These are phyloP conservation scores for Dacryopinax primogenitus DNA, from an alignment of 768 basidiomycete species.

Conservation along the genomic window DNA sequence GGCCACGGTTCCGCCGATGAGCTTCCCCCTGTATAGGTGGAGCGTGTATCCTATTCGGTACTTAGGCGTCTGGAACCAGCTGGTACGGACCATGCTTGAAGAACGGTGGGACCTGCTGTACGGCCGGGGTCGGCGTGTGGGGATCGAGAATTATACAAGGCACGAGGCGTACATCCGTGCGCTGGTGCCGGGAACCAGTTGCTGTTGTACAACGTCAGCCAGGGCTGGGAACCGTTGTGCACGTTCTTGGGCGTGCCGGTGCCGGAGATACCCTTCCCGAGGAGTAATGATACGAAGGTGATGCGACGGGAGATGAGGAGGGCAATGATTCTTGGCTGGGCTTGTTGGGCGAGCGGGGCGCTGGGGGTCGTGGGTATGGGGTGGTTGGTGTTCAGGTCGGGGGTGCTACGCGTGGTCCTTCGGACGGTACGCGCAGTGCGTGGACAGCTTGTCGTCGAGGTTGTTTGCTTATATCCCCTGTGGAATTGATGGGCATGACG, in stretches of 20 bases:
- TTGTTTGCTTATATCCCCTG: no score
- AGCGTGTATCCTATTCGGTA: background rate
- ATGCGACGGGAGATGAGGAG: background rate
- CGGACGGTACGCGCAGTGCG: no score
- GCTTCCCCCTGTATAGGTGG: background rate
- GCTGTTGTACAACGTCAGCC: constrained; percentile 9
- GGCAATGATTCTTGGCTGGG: background rate
- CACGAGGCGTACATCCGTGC: background rate
- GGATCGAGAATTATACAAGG: background rate
- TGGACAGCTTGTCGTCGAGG: no score
- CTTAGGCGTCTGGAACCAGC: background rate
- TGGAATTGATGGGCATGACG: no score
- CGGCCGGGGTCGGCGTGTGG: background rate
- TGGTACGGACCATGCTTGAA: background rate
- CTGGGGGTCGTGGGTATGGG: background rate
- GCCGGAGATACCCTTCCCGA: background rate
- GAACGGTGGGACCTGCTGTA: background rate
- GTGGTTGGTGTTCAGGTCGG: background rate
- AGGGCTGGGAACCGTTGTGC: constrained; percentile 7
- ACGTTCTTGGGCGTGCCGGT: background rate
- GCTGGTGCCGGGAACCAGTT: background rate
- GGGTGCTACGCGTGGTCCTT: no score
- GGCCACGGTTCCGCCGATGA: background rate
- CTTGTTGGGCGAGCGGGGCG: background rate
- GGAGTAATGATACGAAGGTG: background rate